phyloP scores from a whole-genome alignment of 192 early-diverging fungal genomes.

The Umbelopsis sp. region DNA sequence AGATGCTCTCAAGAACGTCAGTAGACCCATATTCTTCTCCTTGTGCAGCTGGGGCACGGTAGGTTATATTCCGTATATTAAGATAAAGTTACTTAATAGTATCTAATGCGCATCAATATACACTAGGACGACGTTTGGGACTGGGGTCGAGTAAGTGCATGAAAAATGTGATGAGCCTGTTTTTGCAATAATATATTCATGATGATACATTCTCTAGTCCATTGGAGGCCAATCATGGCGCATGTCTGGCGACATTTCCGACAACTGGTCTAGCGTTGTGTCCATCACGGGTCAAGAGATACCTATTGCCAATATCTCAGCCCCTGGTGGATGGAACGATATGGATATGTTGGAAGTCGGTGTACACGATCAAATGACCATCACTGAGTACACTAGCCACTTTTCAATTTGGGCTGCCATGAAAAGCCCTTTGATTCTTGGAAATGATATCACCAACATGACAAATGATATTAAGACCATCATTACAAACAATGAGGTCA shows the following conservation, averaged over 20 bases:
- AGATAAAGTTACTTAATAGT: too few relatives aligned
- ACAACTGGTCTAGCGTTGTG: slow-evolving; percentile 1
- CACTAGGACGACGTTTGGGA: not conserved
- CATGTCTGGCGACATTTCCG: not conserved
- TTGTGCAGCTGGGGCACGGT: slow-evolving; percentile 48
- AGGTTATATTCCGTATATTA: not conserved
- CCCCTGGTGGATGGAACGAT: slow-evolving; percentile 54
- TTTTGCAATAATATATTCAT: not conserved
- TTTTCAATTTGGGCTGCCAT: slow-evolving; percentile 60
- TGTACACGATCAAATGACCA: slow-evolving; percentile 43
- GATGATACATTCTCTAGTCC: not conserved
- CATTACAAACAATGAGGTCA: slow-evolving; percentile 51
- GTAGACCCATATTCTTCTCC: slow-evolving; percentile 47
- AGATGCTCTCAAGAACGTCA: slow-evolving; percentile 49
- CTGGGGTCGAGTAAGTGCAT: slow-evolving; percentile 20
- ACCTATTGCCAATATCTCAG: slow-evolving; percentile 26
- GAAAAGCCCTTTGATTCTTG: slow-evolving; percentile 61
- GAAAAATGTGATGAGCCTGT: not conserved
- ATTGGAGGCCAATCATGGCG: slow-evolving; percentile 8
- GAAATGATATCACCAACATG: slow-evolving; percentile 50
- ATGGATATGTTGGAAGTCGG: slow-evolving; percentile 62
- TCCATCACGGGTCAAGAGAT: slow-evolving; percentile 4
- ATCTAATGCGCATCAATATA: not conserved
- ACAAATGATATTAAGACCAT: slow-evolving; percentile 32
- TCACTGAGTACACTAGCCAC: slow-evolving; percentile 47